A percentile compares a stretch with the other conserved stretches of the same genome.
Evolutionary conservation across 2,329 filamentous ascomycete species (phyloP).

Genomic region (Arachnomyces sp.): DNA sequence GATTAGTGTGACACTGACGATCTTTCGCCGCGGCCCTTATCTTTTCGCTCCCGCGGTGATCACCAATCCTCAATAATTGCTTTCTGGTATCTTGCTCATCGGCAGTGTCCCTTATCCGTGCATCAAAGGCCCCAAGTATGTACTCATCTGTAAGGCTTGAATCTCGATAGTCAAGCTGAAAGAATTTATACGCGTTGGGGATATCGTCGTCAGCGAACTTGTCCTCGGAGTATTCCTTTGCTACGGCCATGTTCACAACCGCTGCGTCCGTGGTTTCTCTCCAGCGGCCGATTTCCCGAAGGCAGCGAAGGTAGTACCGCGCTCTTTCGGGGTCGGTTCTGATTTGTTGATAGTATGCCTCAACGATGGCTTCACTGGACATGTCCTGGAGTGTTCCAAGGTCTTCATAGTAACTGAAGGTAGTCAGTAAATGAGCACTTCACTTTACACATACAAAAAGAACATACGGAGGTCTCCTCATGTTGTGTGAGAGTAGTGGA

Average conservation of each 20-base stretch:
- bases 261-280: constrained; percentile 43
- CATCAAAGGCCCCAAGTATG: constrained; percentile 55
- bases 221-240: constrained; percentile 50
- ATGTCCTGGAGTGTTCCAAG: constrained; percentile 57
- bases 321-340: constrained; percentile 46
- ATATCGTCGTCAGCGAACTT: constrained; percentile 51
- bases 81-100: constrained; percentile 50
- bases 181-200: constrained; percentile 48
- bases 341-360: constrained; percentile 55
- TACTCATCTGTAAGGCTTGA: constrained; percentile 46
- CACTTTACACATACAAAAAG: neutral
- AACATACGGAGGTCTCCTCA: constrained; percentile 23
- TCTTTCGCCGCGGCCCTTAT: constrained; percentile 52
- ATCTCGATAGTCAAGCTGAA: constrained; percentile 45
- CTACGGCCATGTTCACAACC: constrained; percentile 50
- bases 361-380: constrained; percentile 51
- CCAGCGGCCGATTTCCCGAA: constrained; percentile 51
- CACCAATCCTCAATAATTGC: constrained; percentile 52
- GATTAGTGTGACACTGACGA: constrained; percentile 26
- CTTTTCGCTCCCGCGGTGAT: constrained; percentile 47
- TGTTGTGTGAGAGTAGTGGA: neutral
- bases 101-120: constrained; percentile 48
- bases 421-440: neutral
- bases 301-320: constrained; percentile 57
- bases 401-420: constrained; percentile 48